Evolutionary conservation across 495 filamentous ascomycete genomes (phyloP), one percentile per base, ranked within the genome.

Genomic region (Xylaria venustula): DNA sequence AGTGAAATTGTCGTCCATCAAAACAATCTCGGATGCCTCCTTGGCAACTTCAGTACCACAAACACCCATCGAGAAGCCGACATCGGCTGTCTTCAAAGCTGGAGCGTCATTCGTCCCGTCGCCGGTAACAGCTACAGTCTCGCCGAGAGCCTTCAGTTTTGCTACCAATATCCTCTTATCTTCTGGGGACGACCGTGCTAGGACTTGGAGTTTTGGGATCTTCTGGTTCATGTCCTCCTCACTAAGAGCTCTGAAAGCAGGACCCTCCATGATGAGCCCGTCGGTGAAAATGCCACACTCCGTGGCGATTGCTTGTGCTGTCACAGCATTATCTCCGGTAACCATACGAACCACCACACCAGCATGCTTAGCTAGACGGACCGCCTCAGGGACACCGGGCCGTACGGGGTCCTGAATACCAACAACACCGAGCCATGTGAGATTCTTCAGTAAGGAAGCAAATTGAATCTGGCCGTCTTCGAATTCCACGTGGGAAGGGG

Each of bases 71-170:
- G 91, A 90, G 69, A 97, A 94, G 2, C 92, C 91, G 48, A 96
- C 90, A 75, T 96, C 90, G 23, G 92, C 92, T 54, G 85, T 87
- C 73, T 91, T 93, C 37, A 97, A 75, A 37, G 92, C 92, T 46
- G 91, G 91, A 1, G 89, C 92, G 75, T 97, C 92, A 61, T 97
- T 97, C 52, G 91, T 95, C 26, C 92, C 92, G 71, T 97, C 92
- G 57, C 92, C 92, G 61, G 92, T 97, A 17, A 97, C 93, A 41
- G 93, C 92, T 50, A 96, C 93, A 15, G 90, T 96, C 72, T 96
- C 92, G 12, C 90, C 90, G 25, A 93, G 78, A 58, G 89, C 89
- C 74, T 92, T 94, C 32, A 96, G 81, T 36, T 85, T 81, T 62
- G 84, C 85, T 25, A 96, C 92, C 34, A 96, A 80, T 25, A 87